Evolutionary conservation across 208 protist genomes (phyloP).

Genomic region (Wallacemonas collosoma): DNA sequence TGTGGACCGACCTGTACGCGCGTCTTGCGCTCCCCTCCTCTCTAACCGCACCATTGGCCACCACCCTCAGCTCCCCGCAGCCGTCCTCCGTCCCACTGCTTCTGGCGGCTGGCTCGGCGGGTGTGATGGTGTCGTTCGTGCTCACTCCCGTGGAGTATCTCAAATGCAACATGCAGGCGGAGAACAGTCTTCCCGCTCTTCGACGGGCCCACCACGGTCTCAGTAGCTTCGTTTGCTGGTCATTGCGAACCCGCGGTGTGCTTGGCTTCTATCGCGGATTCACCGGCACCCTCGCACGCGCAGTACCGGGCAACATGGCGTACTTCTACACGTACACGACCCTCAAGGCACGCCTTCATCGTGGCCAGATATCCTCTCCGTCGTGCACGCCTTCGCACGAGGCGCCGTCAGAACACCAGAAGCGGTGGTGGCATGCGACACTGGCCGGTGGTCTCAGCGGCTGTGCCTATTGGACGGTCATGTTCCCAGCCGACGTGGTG

Average conservation of each 20-base stretch:
- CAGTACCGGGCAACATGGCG: conserved; percentile 72
- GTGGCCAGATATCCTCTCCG: background rate
- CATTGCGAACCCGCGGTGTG: conserved; percentile 26
- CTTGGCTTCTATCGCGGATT: conserved; percentile 65
- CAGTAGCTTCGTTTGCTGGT: conserved; percentile 1
- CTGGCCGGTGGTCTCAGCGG: conserved; percentile 78
- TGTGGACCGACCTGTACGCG: conserved; percentile 11
- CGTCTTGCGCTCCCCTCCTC: too few relatives aligned
- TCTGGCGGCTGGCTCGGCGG: conserved; percentile 40
- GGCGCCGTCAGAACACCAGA: conserved; percentile 13
- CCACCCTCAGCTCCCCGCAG: background rate
- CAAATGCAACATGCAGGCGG: conserved; percentile 65
- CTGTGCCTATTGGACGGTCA: conserved; percentile 74
- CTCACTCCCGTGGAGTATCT: conserved; percentile 64
- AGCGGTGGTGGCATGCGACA: conserved; percentile 49
- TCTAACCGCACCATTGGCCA: too few relatives aligned
- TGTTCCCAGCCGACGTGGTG: conserved; percentile 85
- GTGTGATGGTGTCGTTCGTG: conserved; percentile 53
- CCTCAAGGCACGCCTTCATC: conserved; percentile 32
- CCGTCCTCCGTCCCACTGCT: conserved; percentile 16
- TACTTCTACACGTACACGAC: conserved; percentile 82
- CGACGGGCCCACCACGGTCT: conserved; percentile 14
- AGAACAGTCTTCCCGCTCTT: conserved; percentile 20
- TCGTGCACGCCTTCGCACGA: conserved; percentile 16
- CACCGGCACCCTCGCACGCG: conserved; percentile 59